These are phyloP conservation scores for Trichoderma lentiforme DNA, from an alignment of 2,329 filamentous ascomycete genomes.

Conservation along the genomic window DNA sequence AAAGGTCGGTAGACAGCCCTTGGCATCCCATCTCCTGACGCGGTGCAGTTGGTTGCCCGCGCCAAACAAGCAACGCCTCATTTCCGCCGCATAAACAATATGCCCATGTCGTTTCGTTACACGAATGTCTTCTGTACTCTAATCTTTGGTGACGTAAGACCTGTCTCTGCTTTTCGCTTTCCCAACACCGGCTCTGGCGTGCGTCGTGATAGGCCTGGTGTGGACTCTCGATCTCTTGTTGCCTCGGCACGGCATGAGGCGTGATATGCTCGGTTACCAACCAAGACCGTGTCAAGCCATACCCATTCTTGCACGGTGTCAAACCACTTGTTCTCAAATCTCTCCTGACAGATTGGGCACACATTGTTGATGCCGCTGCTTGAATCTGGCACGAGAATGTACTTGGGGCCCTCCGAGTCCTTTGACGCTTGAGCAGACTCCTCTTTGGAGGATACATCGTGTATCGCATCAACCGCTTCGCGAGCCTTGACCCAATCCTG, in stretches of 20 bases:
- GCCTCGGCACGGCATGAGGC: constrained; percentile 85
- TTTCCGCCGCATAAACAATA: neutral
- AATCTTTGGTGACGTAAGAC: constrained; percentile 38
- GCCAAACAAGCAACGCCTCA: neutral
- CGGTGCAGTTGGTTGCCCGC: neutral
- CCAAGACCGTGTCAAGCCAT: constrained; percentile 82
- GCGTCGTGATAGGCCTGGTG: constrained; percentile 40
- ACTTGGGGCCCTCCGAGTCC: constrained; percentile 52
- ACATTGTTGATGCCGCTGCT: constrained; percentile 68
- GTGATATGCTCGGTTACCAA: constrained; percentile 81
- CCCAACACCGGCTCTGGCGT: constrained; percentile 66
- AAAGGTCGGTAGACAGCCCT: neutral
- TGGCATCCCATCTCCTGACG: neutral
- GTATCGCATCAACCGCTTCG: constrained; percentile 70
- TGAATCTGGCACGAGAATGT: constrained; percentile 81
- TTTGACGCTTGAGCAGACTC: constrained; percentile 33
- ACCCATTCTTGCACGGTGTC: constrained; percentile 95
- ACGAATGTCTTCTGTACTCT: constrained; percentile 36
- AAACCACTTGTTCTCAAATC: constrained; percentile 88
- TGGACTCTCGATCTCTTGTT: constrained; percentile 58
- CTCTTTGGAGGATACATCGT: constrained; percentile 35
- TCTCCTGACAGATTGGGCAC: constrained; percentile 94
- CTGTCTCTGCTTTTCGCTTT: constrained; percentile 71
- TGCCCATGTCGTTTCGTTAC: constrained; percentile 22
- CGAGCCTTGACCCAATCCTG: constrained; percentile 88